Base-by-base conservation (phyloP, 1,284 basidiomycete genomes). In the Tremellales sp. region DNA sequence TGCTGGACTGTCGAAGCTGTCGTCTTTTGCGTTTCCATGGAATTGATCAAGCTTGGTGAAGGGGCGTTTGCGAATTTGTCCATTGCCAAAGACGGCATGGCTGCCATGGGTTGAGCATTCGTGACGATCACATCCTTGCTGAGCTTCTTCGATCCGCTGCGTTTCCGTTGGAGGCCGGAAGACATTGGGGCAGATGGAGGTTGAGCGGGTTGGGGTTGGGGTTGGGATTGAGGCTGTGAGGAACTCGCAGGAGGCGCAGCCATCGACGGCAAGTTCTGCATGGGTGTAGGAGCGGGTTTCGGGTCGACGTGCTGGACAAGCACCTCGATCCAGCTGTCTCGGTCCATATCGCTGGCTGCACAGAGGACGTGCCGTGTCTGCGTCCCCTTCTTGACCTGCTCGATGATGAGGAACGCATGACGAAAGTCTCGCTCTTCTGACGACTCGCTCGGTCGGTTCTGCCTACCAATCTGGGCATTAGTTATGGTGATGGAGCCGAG, bases 341-440 rank as follows among this genome's bases (percentile, higher is more conserved):
- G 81, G 65, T 96, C 91, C 42, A 80, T 76, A 72, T 98, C 94
- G 67, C 87, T 97, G 73, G 96, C 90, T 0, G 94, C 94, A 64
- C 94, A 97, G 3, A 98, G 78, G 26, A 98, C 92, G 68, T 97
- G 94, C 21, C 89, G 80, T 45, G 86, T 81, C 56, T 82, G 82
- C 44, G 84, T 81, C 4, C 85, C 67, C 40, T 80, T 81, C 12
- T 84, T 84, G 2, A 80, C 81, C 48, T 82, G 84, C 72, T 97
- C 92, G 54, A 97, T 89, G 64, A 98, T 90, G 51, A 98, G 82
- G 76, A 98, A 97, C 0, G 94, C 94, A 66, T 98, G 94, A 23
- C 92, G 82, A 61, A 94, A 96, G 56, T 96, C 88, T 65, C 89
- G 89, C 64, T 96, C 92, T 52, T 93, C 89, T 49, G 53, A 80